Conservation (phyloP, 1,139 yeast genomes). For the Zygosaccharomyces pseudobailii region DNA sequence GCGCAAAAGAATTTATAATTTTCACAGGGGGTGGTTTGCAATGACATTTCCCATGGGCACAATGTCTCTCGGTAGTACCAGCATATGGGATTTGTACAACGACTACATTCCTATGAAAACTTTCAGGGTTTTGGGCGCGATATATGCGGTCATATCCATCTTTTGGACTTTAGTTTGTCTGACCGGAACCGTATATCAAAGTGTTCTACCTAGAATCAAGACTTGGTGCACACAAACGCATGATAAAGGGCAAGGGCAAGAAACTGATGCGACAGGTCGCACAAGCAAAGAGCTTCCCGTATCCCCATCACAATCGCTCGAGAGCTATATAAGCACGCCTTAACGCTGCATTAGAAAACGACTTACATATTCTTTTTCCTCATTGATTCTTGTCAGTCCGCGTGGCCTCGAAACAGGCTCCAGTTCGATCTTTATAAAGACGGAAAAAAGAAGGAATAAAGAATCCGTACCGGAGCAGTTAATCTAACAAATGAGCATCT, state of each 20-base stretch:
- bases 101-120: constrained; percentile 33
- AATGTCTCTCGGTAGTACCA: constrained; percentile 57
- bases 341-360: background rate
- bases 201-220: background rate
- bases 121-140: constrained; percentile 56
- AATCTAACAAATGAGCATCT: background rate
- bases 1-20: constrained; percentile 35
- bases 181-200: constrained; percentile 12
- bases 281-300: background rate
- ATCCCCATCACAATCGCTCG: background rate
- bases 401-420: background rate
- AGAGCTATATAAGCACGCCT: background rate
- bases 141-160: constrained; percentile 46
- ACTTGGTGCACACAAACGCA: background rate
- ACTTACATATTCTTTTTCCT: background rate
- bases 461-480: background rate
- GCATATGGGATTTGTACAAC: constrained; percentile 44
- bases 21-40: constrained; percentile 72
- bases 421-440: background rate
- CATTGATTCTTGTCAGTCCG: background rate
- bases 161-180: constrained; percentile 25
- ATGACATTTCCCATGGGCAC: constrained; percentile 91
- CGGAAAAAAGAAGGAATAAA: background rate
- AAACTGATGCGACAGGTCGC: background rate
- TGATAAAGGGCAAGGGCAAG: background rate